A percentile compares a stretch with the other conserved stretches of the same genome.
Evolutionary conservation across 140 eudicot species (phyloP).

Genomic region (Erigeron philadelphicus): DNA sequence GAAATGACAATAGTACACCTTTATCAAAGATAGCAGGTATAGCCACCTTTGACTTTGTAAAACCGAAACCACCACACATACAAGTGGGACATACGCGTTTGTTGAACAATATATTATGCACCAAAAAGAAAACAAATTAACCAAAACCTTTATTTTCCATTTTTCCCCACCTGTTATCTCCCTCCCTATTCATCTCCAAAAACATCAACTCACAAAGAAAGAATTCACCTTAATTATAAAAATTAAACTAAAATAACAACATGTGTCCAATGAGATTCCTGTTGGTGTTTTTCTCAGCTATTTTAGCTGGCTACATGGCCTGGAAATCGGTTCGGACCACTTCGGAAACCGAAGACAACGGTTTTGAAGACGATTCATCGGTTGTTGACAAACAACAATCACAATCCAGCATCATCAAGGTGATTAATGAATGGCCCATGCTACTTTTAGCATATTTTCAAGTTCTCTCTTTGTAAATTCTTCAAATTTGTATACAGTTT

Average conservation of each 20-base stretch:
- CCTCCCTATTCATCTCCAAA: slow-evolving; percentile 7
- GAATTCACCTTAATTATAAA: background rate
- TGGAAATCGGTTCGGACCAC: slow-evolving; percentile 42
- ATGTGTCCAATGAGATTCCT: slow-evolving; percentile 79
- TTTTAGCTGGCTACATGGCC: slow-evolving; percentile 60
- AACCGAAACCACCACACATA: slow-evolving; percentile 15
- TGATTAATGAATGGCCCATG: background rate
- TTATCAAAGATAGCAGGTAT: slow-evolving; percentile 20
- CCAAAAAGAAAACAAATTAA: slow-evolving; percentile 12
- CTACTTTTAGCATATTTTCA: background rate
- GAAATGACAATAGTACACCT: too few species aligned
- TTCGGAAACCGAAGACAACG: slow-evolving; percentile 7
- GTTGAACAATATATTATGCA: slow-evolving; percentile 3
- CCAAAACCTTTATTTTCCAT: background rate
- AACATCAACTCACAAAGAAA: background rate
- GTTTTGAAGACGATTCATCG: slow-evolving; percentile 34
- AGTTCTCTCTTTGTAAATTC: background rate
- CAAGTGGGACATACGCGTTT: slow-evolving; percentile 32
- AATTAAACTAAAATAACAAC: background rate
- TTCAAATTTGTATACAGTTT: background rate
- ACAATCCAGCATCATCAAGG: slow-evolving; percentile 31
- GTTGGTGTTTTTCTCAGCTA: slow-evolving; percentile 67
- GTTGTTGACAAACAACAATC: slow-evolving; percentile 24
- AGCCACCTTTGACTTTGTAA: slow-evolving; percentile 45
- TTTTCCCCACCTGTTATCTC: background rate